These are phyloP conservation scores for Mucor indicus DNA, from an alignment of 371 early-diverging fungal species.

Conservation along the genomic window DNA sequence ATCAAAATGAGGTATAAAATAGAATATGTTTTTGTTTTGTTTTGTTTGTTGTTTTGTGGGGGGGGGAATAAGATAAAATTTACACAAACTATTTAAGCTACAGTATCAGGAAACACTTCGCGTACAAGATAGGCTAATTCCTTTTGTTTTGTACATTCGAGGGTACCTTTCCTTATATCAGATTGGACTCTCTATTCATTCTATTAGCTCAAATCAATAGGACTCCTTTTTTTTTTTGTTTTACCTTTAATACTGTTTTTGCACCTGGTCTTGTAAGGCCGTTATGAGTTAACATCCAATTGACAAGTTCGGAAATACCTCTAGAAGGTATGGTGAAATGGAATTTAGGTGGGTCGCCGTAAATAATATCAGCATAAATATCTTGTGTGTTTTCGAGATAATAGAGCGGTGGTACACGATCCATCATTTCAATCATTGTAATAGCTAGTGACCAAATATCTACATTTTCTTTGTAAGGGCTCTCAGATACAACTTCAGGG, in stretches of 20 bases:
- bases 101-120: constrained; percentile 38
- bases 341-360: constrained; percentile 43
- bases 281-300: constrained; percentile 44
- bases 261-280: constrained; percentile 35
- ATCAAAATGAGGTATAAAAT: too few relatives aligned
- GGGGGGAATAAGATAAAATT: too few relatives aligned
- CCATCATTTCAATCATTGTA: constrained; percentile 55
- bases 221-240: neutral
- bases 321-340: constrained; percentile 39
- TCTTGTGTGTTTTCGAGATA: constrained; percentile 40
- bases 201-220: neutral
- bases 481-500: constrained; percentile 45
- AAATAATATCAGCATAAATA: constrained; percentile 44
- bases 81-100: constrained; percentile 2
- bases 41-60: too few relatives aligned
- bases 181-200: constrained; percentile 24
- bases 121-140: constrained; percentile 42
- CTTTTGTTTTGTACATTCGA: constrained; percentile 35
- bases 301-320: constrained; percentile 27
- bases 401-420: constrained; percentile 52
- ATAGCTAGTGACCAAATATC: constrained; percentile 53
- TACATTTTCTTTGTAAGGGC: constrained; percentile 42
- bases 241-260: constrained; percentile 36
- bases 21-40: too few relatives aligned
- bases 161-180: constrained; percentile 22